Evolutionary conservation across 352 stramenopile genomes (phyloP).

Genomic region (Phytophthora nicotianae): DNA sequence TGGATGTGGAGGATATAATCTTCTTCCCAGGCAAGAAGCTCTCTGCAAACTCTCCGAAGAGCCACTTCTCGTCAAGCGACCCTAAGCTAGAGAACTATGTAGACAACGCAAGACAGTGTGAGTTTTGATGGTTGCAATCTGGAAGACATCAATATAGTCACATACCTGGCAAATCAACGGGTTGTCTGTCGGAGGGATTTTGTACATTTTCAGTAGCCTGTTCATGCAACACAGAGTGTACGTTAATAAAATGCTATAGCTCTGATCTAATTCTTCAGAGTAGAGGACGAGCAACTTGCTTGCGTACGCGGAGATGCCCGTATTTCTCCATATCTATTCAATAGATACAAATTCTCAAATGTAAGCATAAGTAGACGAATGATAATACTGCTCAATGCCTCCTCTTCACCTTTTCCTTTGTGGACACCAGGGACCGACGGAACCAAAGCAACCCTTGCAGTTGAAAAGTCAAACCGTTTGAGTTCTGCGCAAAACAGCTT

Average conservation of each 20-base stretch:
- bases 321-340: constrained; percentile 84
- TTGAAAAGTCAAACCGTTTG: constrained; percentile 65
- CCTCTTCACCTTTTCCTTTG: constrained; percentile 60
- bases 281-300: constrained; percentile 33
- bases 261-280: background rate
- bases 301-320: constrained; percentile 73
- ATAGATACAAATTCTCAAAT: constrained; percentile 2
- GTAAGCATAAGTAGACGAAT: background rate
- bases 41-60: constrained; percentile 73
- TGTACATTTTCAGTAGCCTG: constrained; percentile 61
- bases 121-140: background rate
- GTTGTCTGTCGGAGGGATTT: constrained; percentile 55
- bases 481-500: constrained; percentile 57
- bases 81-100: constrained; percentile 80
- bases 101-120: background rate
- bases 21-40: constrained; percentile 64
- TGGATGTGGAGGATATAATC: constrained; percentile 29
- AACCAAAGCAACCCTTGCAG: constrained; percentile 60
- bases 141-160: background rate
- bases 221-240: background rate
- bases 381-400: background rate
- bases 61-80: constrained; percentile 83
- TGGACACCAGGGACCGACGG: constrained; percentile 75
- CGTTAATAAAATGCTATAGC: constrained; percentile 5
- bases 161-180: constrained; percentile 72